Conservation (phyloP, 345 rosid genomes). For the Boechera retrofracta region DNA sequence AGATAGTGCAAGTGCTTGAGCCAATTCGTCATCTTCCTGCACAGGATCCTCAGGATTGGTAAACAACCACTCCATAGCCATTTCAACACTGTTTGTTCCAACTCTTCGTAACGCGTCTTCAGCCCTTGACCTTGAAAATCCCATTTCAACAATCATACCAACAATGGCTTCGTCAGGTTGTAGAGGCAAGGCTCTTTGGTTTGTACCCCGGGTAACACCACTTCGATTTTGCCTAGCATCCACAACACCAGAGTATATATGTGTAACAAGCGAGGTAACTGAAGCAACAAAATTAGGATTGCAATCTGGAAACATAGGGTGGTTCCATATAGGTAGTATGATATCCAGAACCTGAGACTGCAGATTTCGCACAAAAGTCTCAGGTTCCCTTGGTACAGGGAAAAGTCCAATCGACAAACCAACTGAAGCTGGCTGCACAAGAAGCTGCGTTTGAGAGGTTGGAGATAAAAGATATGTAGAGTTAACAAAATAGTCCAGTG, state of each 20-base stretch:
- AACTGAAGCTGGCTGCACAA: constrained; percentile 84
- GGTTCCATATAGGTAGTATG: constrained; percentile 87
- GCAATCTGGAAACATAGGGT: constrained; percentile 79
- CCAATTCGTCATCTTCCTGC: constrained; percentile 98
- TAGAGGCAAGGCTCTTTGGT: constrained; percentile 75
- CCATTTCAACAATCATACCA: constrained; percentile 94
- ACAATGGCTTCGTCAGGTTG: constrained; percentile 91
- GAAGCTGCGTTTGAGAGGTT: constrained; percentile 84
- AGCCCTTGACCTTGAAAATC: constrained; percentile 95
- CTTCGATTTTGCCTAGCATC: constrained; percentile 77
- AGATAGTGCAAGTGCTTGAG: constrained; percentile 93
- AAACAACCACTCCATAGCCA: constrained; percentile 97
- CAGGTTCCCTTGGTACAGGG: constrained; percentile 95
- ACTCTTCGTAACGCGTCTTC: constrained; percentile 91
- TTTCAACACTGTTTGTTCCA: constrained; percentile 94
- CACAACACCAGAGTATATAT: constrained; percentile 85
- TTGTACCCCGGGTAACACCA: constrained; percentile 68
- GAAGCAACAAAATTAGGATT: constrained; percentile 76
- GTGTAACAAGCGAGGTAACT: constrained; percentile 75
- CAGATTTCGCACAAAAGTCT: constrained; percentile 78
- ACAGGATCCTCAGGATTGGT: constrained; percentile 89
- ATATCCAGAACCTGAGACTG: constrained; percentile 94
- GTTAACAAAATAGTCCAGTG: constrained; percentile 87
- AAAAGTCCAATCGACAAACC: constrained; percentile 91
- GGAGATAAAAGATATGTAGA: constrained; percentile 71